A percentile compares a stretch with the other conserved stretches of the same genome.
Evolutionary conservation across 2,329 filamentous ascomycete genomes (phyloP).

Genomic region (Botrytis sinoallii): DNA sequence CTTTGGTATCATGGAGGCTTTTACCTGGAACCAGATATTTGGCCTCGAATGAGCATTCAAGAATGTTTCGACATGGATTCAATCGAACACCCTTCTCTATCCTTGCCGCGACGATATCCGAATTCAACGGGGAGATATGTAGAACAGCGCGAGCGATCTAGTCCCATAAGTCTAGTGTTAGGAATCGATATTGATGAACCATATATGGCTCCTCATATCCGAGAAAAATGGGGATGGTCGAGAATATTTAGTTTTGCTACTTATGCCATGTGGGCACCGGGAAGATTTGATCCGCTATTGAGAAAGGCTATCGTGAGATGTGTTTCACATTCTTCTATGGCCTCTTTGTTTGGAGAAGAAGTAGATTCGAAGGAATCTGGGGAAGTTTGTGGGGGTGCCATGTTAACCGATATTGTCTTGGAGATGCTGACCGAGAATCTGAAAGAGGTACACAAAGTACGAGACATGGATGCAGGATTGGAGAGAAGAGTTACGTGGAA

Average conservation of each 20-base stretch:
- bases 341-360: background rate
- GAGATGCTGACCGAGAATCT: constrained; percentile 26
- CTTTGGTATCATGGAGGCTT: constrained; percentile 31
- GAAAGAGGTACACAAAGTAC: constrained; percentile 22
- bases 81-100: background rate
- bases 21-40: constrained; percentile 27
- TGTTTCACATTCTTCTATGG: constrained; percentile 24
- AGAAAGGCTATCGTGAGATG: constrained; percentile 29
- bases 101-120: background rate
- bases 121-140: background rate
- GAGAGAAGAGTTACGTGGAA: constrained; percentile 31
- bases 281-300: constrained; percentile 29
- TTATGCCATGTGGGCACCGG: constrained; percentile 27
- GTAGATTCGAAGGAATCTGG: constrained; percentile 10
- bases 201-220: constrained; percentile 22
- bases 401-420: constrained; percentile 30
- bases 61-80: constrained; percentile 23
- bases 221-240: constrained; percentile 25
- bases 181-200: constrained; percentile 30
- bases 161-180: constrained; percentile 28
- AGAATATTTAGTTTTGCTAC: constrained; percentile 27
- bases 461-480: constrained; percentile 30
- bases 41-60: constrained; percentile 23
- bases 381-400: constrained; percentile 28
- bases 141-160: constrained; percentile 8